A percentile compares a stretch with the other conserved stretches of the same genome.
These are phyloP conservation scores for Exophiala lecanii-corni DNA, from an alignment of 2,329 filamentous ascomycete species.

Conservation along the genomic window DNA sequence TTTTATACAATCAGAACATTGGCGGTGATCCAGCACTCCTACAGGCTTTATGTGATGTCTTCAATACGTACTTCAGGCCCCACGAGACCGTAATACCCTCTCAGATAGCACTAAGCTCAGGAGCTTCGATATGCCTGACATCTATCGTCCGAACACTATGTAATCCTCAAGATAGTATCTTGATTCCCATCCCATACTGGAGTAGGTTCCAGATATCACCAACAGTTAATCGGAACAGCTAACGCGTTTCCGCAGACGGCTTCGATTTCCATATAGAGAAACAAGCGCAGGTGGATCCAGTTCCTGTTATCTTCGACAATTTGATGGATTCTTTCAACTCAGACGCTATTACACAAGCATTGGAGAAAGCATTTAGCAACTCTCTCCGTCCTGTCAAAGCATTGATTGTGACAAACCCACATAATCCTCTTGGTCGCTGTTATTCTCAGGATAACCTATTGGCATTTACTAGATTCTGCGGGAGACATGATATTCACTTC, in stretches of 20 bases:
- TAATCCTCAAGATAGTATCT: too few relatives aligned
- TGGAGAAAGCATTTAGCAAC: conserved; percentile 3
- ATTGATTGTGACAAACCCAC: conserved; percentile 47
- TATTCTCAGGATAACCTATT: conserved; percentile 39
- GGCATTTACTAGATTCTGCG: conserved; percentile 44
- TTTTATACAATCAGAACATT: too few relatives aligned
- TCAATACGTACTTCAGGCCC: too few relatives aligned
- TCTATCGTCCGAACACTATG: too few relatives aligned
- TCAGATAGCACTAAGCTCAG: too few relatives aligned
- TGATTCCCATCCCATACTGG: too few relatives aligned
- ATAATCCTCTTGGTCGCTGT: conserved; percentile 49
- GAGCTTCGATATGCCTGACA: too few relatives aligned
- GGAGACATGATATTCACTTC: conserved; percentile 47
- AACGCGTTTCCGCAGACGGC: conserved; percentile 2
- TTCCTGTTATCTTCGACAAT: conserved; percentile 1
- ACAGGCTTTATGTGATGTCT: too few relatives aligned
- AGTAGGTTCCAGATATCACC: too few relatives aligned
- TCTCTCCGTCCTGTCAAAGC: conserved; percentile 33
- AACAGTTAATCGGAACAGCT: neutral
- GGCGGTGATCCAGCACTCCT: too few relatives aligned
- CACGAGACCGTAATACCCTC: too few relatives aligned
- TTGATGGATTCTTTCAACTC: neutral
- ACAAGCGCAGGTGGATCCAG: conserved; percentile 1
- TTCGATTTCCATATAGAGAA: conserved; percentile 3
- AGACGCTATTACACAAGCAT: neutral